These are phyloP conservation scores for Diutina sp. DNA, from an alignment of 1,139 yeast genomes.

Conservation along the genomic window DNA sequence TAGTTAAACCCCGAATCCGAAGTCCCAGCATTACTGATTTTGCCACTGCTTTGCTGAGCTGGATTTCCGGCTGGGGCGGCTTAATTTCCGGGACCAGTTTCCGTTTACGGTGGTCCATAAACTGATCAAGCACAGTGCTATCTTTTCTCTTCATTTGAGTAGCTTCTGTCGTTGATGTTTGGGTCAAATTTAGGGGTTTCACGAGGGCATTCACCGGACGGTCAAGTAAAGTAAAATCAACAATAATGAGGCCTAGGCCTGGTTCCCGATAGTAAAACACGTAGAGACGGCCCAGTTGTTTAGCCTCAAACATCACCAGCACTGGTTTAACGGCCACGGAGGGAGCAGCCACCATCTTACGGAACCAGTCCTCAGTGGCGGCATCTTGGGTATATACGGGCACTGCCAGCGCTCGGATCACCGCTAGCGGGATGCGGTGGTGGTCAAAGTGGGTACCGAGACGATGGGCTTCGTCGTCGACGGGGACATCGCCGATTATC, in stretches of 20 bases:
- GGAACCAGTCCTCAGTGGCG: not conserved
- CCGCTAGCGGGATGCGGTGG: not conserved
- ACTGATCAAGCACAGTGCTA: slow-evolving; percentile 22
- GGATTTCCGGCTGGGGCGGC: slow-evolving; percentile 17
- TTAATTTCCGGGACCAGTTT: slow-evolving; percentile 8
- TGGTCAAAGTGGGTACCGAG: not conserved
- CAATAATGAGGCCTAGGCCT: not conserved
- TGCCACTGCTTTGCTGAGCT: slow-evolving; percentile 20
- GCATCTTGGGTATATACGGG: not conserved
- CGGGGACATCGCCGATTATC: not conserved
- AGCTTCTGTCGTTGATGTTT: not conserved
- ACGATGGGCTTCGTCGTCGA: not conserved
- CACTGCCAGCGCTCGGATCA: not conserved
- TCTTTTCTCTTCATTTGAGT: slow-evolving; percentile 4
- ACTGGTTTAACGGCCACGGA: not conserved
- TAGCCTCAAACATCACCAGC: not conserved
- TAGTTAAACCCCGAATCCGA: slow-evolving; percentile 27
- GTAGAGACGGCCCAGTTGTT: not conserved
- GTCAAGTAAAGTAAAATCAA: not conserved
- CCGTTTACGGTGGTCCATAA: slow-evolving; percentile 15
- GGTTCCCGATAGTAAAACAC: not conserved
- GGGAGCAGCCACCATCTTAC: not conserved
- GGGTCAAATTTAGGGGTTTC: not conserved
- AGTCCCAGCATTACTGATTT: slow-evolving; percentile 29
- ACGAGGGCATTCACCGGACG: not conserved